Percentiles rank a stretch among this genome's conserved stretches.
phyloP scores from a whole-genome alignment of 129 eudicot species.

The Silybum marianum region DNA sequence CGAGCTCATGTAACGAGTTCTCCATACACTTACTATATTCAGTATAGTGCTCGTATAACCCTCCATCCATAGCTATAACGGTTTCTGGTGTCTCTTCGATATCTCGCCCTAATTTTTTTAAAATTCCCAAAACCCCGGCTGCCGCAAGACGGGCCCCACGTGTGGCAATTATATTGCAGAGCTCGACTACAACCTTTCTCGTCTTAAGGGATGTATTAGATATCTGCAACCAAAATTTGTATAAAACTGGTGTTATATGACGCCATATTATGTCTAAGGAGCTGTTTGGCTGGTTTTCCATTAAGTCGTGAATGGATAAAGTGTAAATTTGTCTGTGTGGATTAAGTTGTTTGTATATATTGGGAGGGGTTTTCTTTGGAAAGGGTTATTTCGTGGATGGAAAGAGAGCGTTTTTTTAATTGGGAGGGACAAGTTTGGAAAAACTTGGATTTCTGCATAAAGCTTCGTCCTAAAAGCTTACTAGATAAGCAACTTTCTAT shows the following conservation, averaged over 20 bases:
- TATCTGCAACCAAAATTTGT: conserved; percentile 43
- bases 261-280: too few relatives aligned
- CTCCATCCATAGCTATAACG: conserved; percentile 77
- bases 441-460: too few relatives aligned
- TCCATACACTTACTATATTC: conserved; percentile 60
- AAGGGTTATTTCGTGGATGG: too few relatives aligned
- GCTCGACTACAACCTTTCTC: conserved; percentile 55
- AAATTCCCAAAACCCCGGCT: conserved; percentile 58
- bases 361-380: too few relatives aligned
- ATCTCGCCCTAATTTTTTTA: conserved; percentile 65
- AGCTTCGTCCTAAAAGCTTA: too few relatives aligned
- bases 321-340: background rate
- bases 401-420: too few relatives aligned
- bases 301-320: background rate
- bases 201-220: conserved; percentile 50
- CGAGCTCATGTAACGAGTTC: conserved; percentile 54
- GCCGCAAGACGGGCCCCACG: conserved; percentile 83
- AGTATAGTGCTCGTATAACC: conserved; percentile 68
- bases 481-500: too few relatives aligned
- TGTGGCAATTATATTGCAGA: conserved; percentile 61
- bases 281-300: background rate
- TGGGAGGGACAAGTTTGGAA: background rate
- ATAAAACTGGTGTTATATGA: too few relatives aligned
- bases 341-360: too few relatives aligned
- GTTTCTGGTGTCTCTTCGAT: conserved; percentile 43